Conservation (phyloP, 1,284 basidiomycete species). For the Irpex sp. region DNA sequence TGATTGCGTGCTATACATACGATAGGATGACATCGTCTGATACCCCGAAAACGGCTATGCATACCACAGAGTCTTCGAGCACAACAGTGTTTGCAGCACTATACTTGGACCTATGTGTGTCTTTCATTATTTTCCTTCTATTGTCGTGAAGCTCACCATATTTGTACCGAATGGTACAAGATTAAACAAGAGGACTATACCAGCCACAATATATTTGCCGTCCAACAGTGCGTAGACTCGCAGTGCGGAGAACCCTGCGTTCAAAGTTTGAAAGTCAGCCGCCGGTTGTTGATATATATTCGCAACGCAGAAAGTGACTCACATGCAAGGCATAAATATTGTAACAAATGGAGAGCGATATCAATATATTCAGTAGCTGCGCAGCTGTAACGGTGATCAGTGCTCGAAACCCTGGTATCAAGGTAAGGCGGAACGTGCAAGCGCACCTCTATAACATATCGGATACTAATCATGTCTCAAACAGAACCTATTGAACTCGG, state of each 20-base stretch:
- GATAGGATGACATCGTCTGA: no score
- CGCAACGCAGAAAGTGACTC: neutral
- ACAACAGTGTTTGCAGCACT: no score
- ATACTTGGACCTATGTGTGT: neutral
- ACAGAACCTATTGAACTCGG: no score
- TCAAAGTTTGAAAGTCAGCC: neutral
- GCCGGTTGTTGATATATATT: no score
- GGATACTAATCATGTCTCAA: no score
- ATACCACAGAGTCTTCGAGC: no score
- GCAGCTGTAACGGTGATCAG: neutral
- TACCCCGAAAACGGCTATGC: no score
- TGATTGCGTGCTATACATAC: no score
- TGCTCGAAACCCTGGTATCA: neutral
- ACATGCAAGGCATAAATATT: neutral
- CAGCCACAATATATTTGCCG: neutral
- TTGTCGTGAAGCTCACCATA: neutral
- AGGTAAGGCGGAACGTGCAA: neutral
- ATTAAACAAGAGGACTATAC: neutral
- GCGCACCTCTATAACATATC: neutral
- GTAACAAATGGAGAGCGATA: neutral
- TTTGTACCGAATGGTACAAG: neutral
- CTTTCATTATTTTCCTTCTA: neutral
- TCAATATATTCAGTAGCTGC: no score
- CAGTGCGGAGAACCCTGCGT: neutral
- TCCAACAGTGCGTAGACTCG: neutral